Percentiles rank a stretch among this genome's conserved stretches.
These are phyloP conservation scores for Pezicula neosporulosa DNA, from an alignment of 2,329 filamentous ascomycete genomes.

Conservation along the genomic window DNA sequence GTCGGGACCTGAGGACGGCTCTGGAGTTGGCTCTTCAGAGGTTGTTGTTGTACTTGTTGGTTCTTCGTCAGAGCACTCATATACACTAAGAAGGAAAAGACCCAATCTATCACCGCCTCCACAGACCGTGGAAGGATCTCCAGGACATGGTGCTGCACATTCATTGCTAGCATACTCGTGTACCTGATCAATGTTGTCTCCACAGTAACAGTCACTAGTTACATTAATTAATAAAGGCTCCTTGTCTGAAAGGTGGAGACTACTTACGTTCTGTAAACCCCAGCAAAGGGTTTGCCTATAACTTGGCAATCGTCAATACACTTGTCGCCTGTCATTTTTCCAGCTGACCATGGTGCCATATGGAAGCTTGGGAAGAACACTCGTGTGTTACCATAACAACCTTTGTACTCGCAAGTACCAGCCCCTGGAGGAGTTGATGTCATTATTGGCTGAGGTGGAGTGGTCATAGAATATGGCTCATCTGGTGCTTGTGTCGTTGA, in stretches of 20 bases:
- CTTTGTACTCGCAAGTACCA: background rate
- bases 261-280: background rate
- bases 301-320: background rate
- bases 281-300: background rate
- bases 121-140: background rate
- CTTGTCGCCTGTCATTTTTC: background rate
- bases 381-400: background rate
- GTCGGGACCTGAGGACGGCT: background rate
- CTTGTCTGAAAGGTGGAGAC: background rate
- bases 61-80: background rate
- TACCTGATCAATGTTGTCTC: background rate
- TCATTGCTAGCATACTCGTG: background rate
- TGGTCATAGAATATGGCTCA: background rate
- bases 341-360: background rate
- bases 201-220: background rate
- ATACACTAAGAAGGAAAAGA: background rate
- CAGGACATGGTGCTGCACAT: slow-evolving; percentile 1
- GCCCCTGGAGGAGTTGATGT: background rate
- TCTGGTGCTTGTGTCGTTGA: too few species aligned
- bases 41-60: background rate
- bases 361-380: background rate
- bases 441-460: background rate
- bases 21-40: background rate
- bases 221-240: background rate
- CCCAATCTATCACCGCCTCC: background rate